Conservation (phyloP, 2,329 filamentous ascomycete genomes). For the Colletotrichum sojae region DNA sequence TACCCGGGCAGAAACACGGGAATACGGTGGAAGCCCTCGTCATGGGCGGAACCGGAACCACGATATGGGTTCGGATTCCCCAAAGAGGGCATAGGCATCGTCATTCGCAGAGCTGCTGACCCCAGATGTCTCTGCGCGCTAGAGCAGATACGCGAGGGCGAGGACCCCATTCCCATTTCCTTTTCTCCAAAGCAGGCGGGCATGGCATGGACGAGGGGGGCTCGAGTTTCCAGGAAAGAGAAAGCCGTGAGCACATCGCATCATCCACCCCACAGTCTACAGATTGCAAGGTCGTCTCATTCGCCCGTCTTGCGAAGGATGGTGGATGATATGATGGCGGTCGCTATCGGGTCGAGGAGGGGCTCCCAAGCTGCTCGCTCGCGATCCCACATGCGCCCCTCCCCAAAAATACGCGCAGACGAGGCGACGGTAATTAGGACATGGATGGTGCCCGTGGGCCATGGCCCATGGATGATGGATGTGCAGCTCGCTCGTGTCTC, state of each 20-base stretch:
- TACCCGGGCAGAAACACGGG: slow-evolving; percentile 27
- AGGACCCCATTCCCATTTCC: slow-evolving; percentile 29
- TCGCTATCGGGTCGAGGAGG: slow-evolving; percentile 16
- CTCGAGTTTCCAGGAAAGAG: slow-evolving; percentile 15
- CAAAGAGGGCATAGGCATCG: slow-evolving; percentile 30
- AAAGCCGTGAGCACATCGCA: slow-evolving; percentile 34
- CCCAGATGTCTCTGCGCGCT: slow-evolving; percentile 22
- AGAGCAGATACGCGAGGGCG: slow-evolving; percentile 35
- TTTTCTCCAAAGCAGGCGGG: slow-evolving; percentile 18
- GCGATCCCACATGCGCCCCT: slow-evolving; percentile 20
- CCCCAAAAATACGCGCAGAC: slow-evolving; percentile 22
- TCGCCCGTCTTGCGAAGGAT: slow-evolving; percentile 25
- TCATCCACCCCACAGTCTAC: slow-evolving; percentile 30
- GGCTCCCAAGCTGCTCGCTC: neutral
- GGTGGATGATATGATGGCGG: slow-evolving; percentile 14
- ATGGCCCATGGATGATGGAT: neutral
- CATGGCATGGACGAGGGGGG: slow-evolving; percentile 13
- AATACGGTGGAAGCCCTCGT: slow-evolving; percentile 28
- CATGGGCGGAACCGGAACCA: slow-evolving; percentile 18
- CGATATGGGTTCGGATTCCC: slow-evolving; percentile 28
- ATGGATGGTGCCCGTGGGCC: slow-evolving; percentile 4
- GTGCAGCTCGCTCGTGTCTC: neutral
- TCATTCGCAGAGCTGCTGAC: slow-evolving; percentile 23
- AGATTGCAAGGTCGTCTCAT: slow-evolving; percentile 11
- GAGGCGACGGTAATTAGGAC: slow-evolving; percentile 13